Conservation (phyloP, 139 green algal genomes). For the Micractinium conductrix region DNA sequence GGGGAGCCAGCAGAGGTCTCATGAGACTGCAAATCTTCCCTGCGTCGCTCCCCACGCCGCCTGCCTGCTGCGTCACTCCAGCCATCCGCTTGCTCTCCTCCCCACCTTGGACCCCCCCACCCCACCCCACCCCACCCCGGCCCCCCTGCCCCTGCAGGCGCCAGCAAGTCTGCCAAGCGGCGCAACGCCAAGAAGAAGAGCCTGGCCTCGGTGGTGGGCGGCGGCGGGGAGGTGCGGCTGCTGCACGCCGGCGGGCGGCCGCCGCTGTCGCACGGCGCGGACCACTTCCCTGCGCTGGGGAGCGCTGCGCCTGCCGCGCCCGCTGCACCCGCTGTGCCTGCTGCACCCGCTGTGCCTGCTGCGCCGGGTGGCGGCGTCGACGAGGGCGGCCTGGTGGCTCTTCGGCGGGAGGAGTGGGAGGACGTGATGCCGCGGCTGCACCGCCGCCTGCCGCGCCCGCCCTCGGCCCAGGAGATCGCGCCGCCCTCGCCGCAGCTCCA, state of each 20-base stretch:
- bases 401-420: slow-evolving; percentile 23
- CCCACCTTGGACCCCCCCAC: not conserved
- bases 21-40: too few relatives aligned
- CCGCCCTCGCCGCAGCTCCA: not conserved
- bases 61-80: not conserved
- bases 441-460: slow-evolving; percentile 19
- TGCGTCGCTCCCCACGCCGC: too few relatives aligned
- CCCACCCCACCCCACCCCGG: slow-evolving; percentile 11
- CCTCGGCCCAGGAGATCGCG: slow-evolving; percentile 23
- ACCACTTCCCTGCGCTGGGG: slow-evolving; percentile 18
- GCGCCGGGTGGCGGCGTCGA: slow-evolving; percentile 4
- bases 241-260: slow-evolving; percentile 26
- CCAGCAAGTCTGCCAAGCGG: slow-evolving; percentile 57
- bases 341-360: not conserved
- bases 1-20: too few relatives aligned
- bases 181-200: slow-evolving; percentile 55
- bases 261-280: not conserved
- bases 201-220: slow-evolving; percentile 42
- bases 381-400: not conserved
- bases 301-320: too few relatives aligned
- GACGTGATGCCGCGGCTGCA: not conserved
- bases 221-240: slow-evolving; percentile 17
- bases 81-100: not conserved
- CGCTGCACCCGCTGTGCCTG: not conserved
- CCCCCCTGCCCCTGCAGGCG: slow-evolving; percentile 22